Base-by-base conservation (phyloP, 192 early-diverging fungal genomes). In the Umbelopsis ramanniana region DNA sequence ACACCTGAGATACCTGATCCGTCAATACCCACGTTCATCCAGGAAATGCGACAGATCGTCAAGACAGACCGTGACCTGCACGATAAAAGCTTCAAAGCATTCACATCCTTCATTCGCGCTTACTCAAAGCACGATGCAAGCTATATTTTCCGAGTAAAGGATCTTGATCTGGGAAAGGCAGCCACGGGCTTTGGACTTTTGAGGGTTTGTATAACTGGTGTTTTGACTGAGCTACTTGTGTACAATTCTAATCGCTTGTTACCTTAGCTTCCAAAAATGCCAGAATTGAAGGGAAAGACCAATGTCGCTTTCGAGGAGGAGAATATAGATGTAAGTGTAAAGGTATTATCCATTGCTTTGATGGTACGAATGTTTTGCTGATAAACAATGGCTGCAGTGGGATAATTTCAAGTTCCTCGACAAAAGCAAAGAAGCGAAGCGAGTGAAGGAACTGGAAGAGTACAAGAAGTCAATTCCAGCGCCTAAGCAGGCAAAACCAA, bases 51-150 rank as follows among this genome's bases (percentile, higher is more conserved):
- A 48, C 73, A 77, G 37, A 79, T 92, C 15, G 85, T 86, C 7
- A 83, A 82, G 43, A 77, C 76, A 14, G 97, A 98, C 77, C 83
- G 94, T 40, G 95, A 94, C 53, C 74, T 94, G 12, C 85, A 91
- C 74, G 95, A 96, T 45, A 88, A 88, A 76, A 87, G 92, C 21
- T 88, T 88, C 23, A 79, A 87, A 72, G 95, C 94, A 0, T 99
- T 98, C 80, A 95, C 96, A 11, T 91, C 90, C 5, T 98, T 89
- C 77, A 89, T 96, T 45, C 90, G 97, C 53, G 87, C 93, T 23
- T 99, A 99, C 75, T 89, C 89, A 7, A 97, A 98, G 67, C 97
- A 99, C 77, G 95, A 97, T 73, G 95, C 95, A 6, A 86, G 78
- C 24, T 96, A 90, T 78, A 99, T 99, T 52, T 99, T 99, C 79